phyloP scores from a whole-genome alignment of 306 rosid species.

The Spatholobus suberectus region DNA sequence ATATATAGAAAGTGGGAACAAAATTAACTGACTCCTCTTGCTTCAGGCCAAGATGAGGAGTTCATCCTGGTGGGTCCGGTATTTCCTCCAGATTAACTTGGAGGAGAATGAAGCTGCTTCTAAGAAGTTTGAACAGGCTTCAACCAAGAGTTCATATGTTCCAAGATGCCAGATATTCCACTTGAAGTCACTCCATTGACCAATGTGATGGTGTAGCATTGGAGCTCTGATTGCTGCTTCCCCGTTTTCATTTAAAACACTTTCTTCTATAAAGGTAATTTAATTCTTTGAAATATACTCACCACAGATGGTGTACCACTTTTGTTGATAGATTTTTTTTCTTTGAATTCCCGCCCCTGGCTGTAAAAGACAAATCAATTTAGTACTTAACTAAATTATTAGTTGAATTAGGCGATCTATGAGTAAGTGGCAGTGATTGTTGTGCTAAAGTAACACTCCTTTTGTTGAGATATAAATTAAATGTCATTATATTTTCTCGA shows the following conservation, averaged over 20 bases:
- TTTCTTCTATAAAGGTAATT: slow-evolving; percentile 41
- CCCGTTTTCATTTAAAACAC: slow-evolving; percentile 26
- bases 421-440: slow-evolving; percentile 36
- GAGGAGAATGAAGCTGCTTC: slow-evolving; percentile 66
- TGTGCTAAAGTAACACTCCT: slow-evolving; percentile 33
- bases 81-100: slow-evolving; percentile 61
- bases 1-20: not conserved
- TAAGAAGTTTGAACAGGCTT: slow-evolving; percentile 66
- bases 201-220: slow-evolving; percentile 16
- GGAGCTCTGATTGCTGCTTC: slow-evolving; percentile 33
- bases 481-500: slow-evolving; percentile 18
- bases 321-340: slow-evolving; percentile 43
- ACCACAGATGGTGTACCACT: slow-evolving; percentile 44
- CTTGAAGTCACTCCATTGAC: slow-evolving; percentile 65
- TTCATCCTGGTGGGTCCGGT: slow-evolving; percentile 69
- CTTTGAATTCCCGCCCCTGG: slow-evolving; percentile 46
- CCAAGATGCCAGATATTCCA: slow-evolving; percentile 73
- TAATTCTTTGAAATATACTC: slow-evolving; percentile 42
- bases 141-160: slow-evolving; percentile 58
- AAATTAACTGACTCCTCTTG: slow-evolving; percentile 24
- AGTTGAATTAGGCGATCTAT: slow-evolving; percentile 33
- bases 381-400: slow-evolving; percentile 42
- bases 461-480: slow-evolving; percentile 37
- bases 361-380: slow-evolving; percentile 33
- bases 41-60: slow-evolving; percentile 81